A percentile compares a stretch with the other conserved stretches of the same genome.
These are phyloP conservation scores for Volvox africanus DNA, from an alignment of 139 green algal genomes.

Conservation along the genomic window DNA sequence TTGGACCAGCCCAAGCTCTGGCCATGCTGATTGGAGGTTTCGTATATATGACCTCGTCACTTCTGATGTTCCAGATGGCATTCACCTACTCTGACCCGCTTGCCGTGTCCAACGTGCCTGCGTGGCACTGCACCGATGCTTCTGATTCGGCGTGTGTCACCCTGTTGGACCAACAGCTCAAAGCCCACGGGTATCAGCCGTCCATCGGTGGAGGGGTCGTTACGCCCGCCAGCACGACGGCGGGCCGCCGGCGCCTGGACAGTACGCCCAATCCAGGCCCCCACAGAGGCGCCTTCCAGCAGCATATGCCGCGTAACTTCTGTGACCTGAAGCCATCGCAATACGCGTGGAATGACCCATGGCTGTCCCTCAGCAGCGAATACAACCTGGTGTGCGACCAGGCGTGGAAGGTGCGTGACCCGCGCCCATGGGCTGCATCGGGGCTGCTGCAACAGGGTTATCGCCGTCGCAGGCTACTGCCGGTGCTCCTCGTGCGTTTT, in stretches of 20 bases:
- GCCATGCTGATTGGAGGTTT: background rate
- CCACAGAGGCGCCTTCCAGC: background rate
- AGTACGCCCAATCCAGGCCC: background rate
- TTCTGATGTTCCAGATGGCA: constrained; percentile 14
- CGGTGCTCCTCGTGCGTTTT: background rate
- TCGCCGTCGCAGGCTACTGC: background rate
- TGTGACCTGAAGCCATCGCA: background rate
- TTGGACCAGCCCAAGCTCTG: constrained; percentile 24
- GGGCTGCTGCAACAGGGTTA: background rate
- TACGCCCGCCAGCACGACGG: too few relatives aligned
- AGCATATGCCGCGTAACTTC: background rate
- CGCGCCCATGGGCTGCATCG: background rate
- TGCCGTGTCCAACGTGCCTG: background rate
- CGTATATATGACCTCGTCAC: background rate
- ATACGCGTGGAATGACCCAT: constrained; percentile 2
- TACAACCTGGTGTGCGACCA: constrained; percentile 34
- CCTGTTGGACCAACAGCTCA: background rate
- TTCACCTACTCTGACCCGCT: constrained; percentile 10
- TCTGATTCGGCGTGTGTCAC: background rate
- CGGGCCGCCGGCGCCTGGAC: background rate
- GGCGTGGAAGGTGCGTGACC: constrained; percentile 30
- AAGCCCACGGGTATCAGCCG: background rate
- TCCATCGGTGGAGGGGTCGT: background rate
- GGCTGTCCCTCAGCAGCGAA: background rate
- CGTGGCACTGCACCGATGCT: constrained; percentile 1